These are phyloP conservation scores for Vanilla planifolia DNA, from an alignment of 106 monocot species.

Conservation along the genomic window DNA sequence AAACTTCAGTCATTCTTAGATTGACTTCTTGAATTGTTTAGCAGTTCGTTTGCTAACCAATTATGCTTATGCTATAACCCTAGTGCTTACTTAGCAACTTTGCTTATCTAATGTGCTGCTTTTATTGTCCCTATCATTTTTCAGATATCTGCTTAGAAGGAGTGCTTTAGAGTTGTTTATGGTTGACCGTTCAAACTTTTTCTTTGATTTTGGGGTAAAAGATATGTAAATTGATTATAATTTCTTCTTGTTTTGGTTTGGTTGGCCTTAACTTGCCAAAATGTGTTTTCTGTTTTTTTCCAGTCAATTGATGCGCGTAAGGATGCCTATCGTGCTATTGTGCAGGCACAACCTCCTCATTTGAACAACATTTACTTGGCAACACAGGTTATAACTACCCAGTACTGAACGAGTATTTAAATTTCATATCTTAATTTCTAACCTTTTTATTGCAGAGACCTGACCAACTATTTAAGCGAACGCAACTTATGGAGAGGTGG, in stretches of 20 bases:
- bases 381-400: slow-evolving; percentile 51
- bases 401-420: not conserved
- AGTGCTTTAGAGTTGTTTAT: slow-evolving; percentile 96
- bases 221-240: not conserved
- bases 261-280: not conserved
- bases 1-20: too few relatives aligned
- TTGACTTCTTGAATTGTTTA: too few relatives aligned
- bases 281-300: slow-evolving; percentile 4
- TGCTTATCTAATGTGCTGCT: not conserved
- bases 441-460: slow-evolving; percentile 53
- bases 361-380: slow-evolving; percentile 78
- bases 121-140: slow-evolving; percentile 2
- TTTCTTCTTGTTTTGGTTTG: not conserved
- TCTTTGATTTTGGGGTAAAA: slow-evolving; percentile 97
- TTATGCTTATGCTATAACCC: not conserved
- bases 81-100: not conserved
- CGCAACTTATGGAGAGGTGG: slow-evolving; percentile 97
- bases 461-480: slow-evolving; percentile 80
- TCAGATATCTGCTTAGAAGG: slow-evolving; percentile 85
- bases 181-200: slow-evolving; percentile 84
- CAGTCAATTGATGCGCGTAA: slow-evolving; percentile 82
- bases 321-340: slow-evolving; percentile 79
- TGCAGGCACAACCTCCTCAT: slow-evolving; percentile 76
- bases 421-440: not conserved
- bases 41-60: not conserved